Percentiles rank a stretch among this genome's conserved stretches.
Evolutionary conservation across 352 stramenopile species (phyloP).

Genomic region (Globisporangium solare): DNA sequence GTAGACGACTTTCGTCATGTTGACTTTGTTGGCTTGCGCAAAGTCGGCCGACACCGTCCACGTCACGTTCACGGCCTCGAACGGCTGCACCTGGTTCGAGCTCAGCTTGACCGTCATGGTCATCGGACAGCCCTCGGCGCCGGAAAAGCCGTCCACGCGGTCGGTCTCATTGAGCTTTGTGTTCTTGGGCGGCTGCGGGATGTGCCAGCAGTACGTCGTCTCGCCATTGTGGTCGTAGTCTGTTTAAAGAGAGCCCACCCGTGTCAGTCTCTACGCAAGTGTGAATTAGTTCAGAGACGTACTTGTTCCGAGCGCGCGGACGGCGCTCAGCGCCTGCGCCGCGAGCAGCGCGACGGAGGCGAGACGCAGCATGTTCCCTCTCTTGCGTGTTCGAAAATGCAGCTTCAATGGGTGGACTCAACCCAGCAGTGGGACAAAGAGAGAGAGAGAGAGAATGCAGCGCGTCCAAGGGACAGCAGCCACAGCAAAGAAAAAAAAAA

Average conservation of each 20-base stretch:
- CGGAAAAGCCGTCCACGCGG: constrained; percentile 31
- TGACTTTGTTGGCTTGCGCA: constrained; percentile 28
- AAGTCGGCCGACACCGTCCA: constrained; percentile 52
- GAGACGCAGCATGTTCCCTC: neutral
- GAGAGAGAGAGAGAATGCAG: neutral
- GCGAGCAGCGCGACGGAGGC: constrained; percentile 10
- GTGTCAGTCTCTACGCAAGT: neutral
- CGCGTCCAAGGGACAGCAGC: too few relatives aligned
- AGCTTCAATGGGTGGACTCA: neutral
- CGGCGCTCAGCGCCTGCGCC: constrained; percentile 2
- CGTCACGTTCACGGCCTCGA: constrained; percentile 38
- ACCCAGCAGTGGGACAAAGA: neutral
- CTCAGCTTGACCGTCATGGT: constrained; percentile 33
- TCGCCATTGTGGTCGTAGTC: constrained; percentile 36
- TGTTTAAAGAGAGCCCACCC: constrained; percentile 1
- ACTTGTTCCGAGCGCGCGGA: constrained; percentile 39
- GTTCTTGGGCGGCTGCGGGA: constrained; percentile 30
- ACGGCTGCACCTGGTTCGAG: constrained; percentile 21
- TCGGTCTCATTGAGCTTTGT: constrained; percentile 40
- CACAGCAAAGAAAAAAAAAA: too few relatives aligned
- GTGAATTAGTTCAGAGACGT: constrained; percentile 12
- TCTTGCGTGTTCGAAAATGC: neutral
- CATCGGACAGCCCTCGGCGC: constrained; percentile 33
- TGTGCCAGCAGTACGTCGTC: constrained; percentile 56
- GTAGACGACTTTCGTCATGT: constrained; percentile 46